These are phyloP conservation scores for Trichoderma koningiopsis DNA, from an alignment of 2,329 filamentous ascomycete species.

Conservation along the genomic window DNA sequence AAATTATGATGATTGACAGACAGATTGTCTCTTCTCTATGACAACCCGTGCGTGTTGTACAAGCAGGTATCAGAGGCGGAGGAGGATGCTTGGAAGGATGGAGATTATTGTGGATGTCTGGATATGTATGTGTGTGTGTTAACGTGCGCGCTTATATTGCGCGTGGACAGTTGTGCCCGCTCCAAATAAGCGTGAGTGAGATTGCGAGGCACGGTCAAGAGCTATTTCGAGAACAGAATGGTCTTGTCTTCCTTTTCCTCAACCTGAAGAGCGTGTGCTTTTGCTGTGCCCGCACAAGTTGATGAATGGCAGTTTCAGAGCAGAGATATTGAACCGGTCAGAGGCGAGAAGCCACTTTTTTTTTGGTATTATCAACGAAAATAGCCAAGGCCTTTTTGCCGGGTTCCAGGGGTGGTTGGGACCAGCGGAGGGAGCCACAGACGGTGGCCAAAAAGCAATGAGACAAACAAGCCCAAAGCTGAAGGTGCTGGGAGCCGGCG, in stretches of 20 bases:
- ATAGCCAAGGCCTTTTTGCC: constrained; percentile 9
- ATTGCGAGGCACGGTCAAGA: neutral
- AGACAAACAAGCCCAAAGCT: neutral
- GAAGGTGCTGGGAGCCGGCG: neutral
- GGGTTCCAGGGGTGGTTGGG: constrained; percentile 14
- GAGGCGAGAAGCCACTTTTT: constrained; percentile 13
- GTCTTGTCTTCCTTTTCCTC: neutral
- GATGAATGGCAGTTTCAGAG: neutral
- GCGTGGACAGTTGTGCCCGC: neutral
- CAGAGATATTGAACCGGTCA: neutral
- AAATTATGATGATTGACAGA: neutral
- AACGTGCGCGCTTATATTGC: neutral
- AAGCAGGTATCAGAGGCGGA: neutral
- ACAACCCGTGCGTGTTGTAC: neutral
- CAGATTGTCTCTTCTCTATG: neutral
- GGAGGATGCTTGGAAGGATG: neutral
- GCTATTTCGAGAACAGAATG: neutral
- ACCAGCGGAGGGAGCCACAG: constrained; percentile 9
- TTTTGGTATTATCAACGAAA: neutral
- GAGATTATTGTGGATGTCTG: neutral
- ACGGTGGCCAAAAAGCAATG: neutral
- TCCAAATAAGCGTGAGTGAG: neutral
- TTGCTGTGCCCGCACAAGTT: neutral
- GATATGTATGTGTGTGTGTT: neutral
- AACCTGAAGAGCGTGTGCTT: neutral